A percentile compares a stretch with the other conserved stretches of the same genome.
Evolutionary conservation across 2,329 filamentous ascomycete species (phyloP).

Genomic region (Sarocladiaceae sp.): DNA sequence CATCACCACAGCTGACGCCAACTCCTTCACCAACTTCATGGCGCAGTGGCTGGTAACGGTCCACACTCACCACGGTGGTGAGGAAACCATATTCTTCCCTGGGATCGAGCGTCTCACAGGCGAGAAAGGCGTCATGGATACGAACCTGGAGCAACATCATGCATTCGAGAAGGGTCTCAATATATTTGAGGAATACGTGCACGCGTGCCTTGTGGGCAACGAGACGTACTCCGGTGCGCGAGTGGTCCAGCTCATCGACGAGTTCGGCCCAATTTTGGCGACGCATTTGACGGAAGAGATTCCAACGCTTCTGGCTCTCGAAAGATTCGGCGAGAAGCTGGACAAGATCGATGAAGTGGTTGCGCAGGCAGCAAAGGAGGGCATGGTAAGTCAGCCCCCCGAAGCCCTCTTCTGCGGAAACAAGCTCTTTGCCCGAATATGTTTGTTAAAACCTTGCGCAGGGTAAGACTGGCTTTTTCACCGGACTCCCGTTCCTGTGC

Average conservation of each 20-base stretch:
- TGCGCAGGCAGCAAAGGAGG: constrained; percentile 10
- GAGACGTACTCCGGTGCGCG: constrained; percentile 21
- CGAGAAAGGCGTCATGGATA: constrained; percentile 26
- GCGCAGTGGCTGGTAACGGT: constrained; percentile 13
- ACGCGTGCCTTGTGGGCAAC: constrained; percentile 13
- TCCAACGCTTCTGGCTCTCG: constrained; percentile 21
- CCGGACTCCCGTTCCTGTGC: background rate
- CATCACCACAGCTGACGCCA: constrained; percentile 22
- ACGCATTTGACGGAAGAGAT: constrained; percentile 29
- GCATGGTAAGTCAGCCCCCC: constrained; percentile 11
- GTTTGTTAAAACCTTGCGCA: no score
- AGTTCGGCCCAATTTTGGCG: constrained; percentile 22
- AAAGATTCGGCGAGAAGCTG: constrained; percentile 17
- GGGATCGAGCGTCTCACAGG: constrained; percentile 24
- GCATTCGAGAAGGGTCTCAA: constrained; percentile 26
- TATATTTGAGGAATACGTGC: constrained; percentile 1
- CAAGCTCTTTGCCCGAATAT: no score
- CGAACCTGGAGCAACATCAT: constrained; percentile 31
- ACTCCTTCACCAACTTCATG: constrained; percentile 21
- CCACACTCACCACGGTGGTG: constrained; percentile 28
- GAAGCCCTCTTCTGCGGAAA: no score
- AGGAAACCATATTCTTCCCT: constrained; percentile 30
- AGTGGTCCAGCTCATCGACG: constrained; percentile 23
- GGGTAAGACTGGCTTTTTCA: background rate
- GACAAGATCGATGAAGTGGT: constrained; percentile 11